Base-by-base conservation (phyloP, 148 eudicot species). In the Silene uniflora region DNA sequence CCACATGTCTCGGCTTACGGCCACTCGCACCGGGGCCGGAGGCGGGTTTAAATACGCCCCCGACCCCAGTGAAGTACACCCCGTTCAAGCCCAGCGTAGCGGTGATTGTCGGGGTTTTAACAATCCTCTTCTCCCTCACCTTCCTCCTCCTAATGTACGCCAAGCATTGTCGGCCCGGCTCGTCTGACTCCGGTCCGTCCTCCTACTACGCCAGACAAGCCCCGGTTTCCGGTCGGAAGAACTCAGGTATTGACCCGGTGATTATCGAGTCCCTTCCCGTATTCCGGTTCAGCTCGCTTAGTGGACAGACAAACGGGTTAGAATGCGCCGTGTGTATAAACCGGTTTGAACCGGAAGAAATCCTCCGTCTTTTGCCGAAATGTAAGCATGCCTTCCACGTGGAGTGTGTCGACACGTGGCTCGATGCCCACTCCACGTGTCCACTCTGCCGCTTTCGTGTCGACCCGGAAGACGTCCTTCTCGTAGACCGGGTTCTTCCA, bases 371-470 rank as follows among this genome's bases (percentile, higher is more conserved):
- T 8, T 69, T 91, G 29, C 98, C 98, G 0, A 91, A 91, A 69
- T 93, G 98, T 78, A 91, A 85, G 74, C 98, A 93, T 80, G 98
- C 93, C 0, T 93, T 93, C 62, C 98, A 93, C 56, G 93, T 91
- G 13, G 98, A 93, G 77, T 93, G 98, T 19, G 87, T 93, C 0
- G 98, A 93, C 52, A 91, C 96, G 7, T 93, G 98, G 98, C 96
- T 93, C 2, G 98, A 93, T 60, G 85, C 89, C 0, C 98, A 93
- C 82, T 87, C 93, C 66, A 91, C 98, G 23, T 93, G 98, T 72
- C 98, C 98, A 0, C 92, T 93, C 18, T 93, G 98, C 65, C 91
- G 98, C 2, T 83, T 80, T 77, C 83, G 89, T 42, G 92, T 93
- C 72, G 93, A 88, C 74, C 96, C 96, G 56, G 93, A 89, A 46